phyloP scores from a whole-genome alignment of 2,329 filamentous ascomycete genomes.

The Venturia oleaginea region DNA sequence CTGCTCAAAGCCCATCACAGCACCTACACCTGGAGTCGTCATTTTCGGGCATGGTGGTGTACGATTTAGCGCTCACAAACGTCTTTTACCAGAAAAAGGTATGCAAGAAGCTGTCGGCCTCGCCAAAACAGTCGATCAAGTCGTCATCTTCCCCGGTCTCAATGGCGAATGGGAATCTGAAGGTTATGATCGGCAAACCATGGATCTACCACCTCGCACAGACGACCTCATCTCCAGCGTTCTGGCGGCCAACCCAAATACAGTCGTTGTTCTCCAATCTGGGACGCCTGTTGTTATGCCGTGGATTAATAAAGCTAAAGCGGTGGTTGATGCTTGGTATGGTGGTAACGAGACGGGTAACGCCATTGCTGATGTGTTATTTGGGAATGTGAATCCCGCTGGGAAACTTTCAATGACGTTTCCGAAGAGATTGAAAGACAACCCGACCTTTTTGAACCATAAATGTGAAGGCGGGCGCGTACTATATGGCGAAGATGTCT shows the following conservation, averaged over 20 bases:
- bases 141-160: constrained; percentile 64
- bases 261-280: constrained; percentile 54
- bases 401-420: constrained; percentile 77
- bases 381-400: constrained; percentile 66
- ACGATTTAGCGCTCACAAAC: constrained; percentile 51
- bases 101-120: constrained; percentile 58
- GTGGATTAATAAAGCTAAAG: constrained; percentile 53
- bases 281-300: constrained; percentile 66
- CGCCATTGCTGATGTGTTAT: constrained; percentile 69
- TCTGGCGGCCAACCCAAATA: constrained; percentile 55
- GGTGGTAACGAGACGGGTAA: constrained; percentile 77
- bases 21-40: constrained; percentile 8
- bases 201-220: constrained; percentile 58
- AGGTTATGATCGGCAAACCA: constrained; percentile 67
- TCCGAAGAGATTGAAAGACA: constrained; percentile 39
- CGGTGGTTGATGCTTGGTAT: constrained; percentile 8
- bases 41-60: constrained; percentile 42
- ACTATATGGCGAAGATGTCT: constrained; percentile 43
- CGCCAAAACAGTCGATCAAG: constrained; percentile 59
- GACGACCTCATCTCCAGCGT: constrained; percentile 56
- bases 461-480: constrained; percentile 44
- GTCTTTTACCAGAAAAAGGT: constrained; percentile 30
- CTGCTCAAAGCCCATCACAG: constrained; percentile 11
- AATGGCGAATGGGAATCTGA: constrained; percentile 56
- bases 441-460: constrained; percentile 54